Base-by-base conservation (phyloP, 1,284 basidiomycete genomes). In the Apiotrichum laibachii region DNA sequence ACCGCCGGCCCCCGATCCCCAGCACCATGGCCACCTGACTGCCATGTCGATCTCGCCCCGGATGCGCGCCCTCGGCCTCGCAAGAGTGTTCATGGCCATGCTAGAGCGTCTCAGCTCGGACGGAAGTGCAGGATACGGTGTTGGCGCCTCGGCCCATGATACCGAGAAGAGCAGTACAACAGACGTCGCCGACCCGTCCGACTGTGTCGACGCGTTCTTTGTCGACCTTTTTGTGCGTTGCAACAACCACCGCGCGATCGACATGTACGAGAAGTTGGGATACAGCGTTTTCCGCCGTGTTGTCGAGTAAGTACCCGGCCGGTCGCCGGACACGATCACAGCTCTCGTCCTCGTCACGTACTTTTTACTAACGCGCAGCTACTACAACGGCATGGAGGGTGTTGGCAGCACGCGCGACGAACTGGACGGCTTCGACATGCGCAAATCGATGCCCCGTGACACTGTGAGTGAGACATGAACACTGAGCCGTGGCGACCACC, bases 171-270 rank as follows among this genome's bases (percentile, higher is more conserved):
- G 21, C 44, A 39, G 21, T 44, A 39, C 43, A 43, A 15, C 48
- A 31, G 46, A 19, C 22, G 21, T 3, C n/a, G 45, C 43, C 12
- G 58, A 59, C 37, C 19, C 18, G 15, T 46, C 56, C 42, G 74
- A 77, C 54, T 69, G 67, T 15, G 72, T 74, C 21, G 69, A 78
- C 61, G 72, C 76, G 21, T 79, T 67, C 67, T 79, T 79, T 57
- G 71, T 78, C 47, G 78, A 79, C 57, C 65, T 79, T 19, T 79
- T 79, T 48, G 78, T 79, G 44, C 57, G 78, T 49, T 77, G 76
- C 61, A 78, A 76, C 61, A 79, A 79, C 60, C 55, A 56, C 18
- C 64, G 76, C 44, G 78, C 78, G 50, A 72, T 73, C 19, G 70
- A 74, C 46, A 77, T 79, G 76, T 79, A 79, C 55, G 77, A 78